Percentiles rank a stretch among this genome's conserved stretches.
Evolutionary conservation across 1,139 yeast genomes (phyloP).

Genomic region (Scheffersomyces cryptocercus): DNA sequence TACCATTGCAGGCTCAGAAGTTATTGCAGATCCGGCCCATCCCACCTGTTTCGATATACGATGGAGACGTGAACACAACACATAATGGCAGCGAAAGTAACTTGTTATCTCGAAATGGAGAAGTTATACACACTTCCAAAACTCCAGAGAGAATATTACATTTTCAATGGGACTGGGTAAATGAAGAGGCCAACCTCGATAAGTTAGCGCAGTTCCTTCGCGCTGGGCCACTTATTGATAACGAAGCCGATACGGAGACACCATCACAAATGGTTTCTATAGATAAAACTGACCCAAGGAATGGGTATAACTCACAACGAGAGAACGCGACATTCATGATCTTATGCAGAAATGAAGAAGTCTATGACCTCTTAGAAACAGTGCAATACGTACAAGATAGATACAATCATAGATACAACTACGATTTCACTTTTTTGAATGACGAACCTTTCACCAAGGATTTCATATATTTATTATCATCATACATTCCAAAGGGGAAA

Average conservation of each 20-base stretch:
- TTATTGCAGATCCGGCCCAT: too few species aligned
- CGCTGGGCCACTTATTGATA: neutral
- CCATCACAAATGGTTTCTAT: neutral
- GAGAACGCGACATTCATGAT: slow-evolving; percentile 13
- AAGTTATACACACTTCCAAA: too few species aligned
- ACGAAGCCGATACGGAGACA: neutral
- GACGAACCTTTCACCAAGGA: slow-evolving; percentile 29
- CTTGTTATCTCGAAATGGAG: too few species aligned
- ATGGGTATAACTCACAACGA: neutral
- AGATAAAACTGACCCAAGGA: neutral
- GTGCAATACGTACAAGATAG: slow-evolving; percentile 18
- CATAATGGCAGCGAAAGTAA: too few species aligned
- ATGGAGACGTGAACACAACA: too few species aligned
- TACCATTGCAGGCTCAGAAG: too few species aligned
- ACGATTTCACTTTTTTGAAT: slow-evolving; percentile 39
- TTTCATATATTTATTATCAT: slow-evolving; percentile 24
- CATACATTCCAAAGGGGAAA: slow-evolving; percentile 22
- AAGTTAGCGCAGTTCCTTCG: neutral
- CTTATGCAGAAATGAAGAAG: slow-evolving; percentile 14
- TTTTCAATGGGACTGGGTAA: too few species aligned
- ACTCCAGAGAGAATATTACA: too few species aligned
- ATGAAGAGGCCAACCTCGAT: too few species aligned
- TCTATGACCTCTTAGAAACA: slow-evolving; percentile 16
- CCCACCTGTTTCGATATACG: too few species aligned
- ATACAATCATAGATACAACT: slow-evolving; percentile 21